Base-by-base conservation (phyloP, 2,329 filamentous ascomycete species). In the Dothideomycetes sp. region DNA sequence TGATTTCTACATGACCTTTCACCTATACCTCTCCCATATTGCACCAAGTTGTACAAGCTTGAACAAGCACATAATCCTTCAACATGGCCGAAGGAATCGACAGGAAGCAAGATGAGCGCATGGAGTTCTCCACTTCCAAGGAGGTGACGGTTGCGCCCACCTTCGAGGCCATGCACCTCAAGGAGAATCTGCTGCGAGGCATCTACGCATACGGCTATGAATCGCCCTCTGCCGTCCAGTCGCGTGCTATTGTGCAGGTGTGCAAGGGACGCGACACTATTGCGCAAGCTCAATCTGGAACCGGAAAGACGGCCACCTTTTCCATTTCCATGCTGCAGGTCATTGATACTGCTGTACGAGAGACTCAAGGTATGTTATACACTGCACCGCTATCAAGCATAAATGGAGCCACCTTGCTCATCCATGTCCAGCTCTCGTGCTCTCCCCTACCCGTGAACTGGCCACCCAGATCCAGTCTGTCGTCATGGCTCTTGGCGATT, bases 191-290 rank as follows among this genome's bases (percentile, higher is more conserved):
- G 27, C 78, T 98, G 49, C 88, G 91, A 50, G 91, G 91, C 48
- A 89, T 98, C 59, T 98, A 98, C 60, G 91, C 91, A 27, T 98
- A 98, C 54, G 91, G 91, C 49, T 98, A 96, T 66, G 91, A 98
- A 62, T 95, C 91, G 2, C 91, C 91, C 10, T 98, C 91, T 0
- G 91, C 91, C 11, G 89, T 98, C 14, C 91, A 98, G 68, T 95
- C 89, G 50, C 85, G 91, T 58, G 91, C 91, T 38, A 98, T 98
- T 57, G 91, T 98, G 36, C 91, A 96, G 67, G 84, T 98, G 57
- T 98, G 91, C 77, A 96, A 96, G 67, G 91, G 91, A 49, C 86
- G 91, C 65, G 91, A 98, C 63, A 96, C 91, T 47, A 98, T 98
- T 58, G 91, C 91, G 14, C 91, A 98, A 61, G 91, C 91, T 15